Evolutionary conservation across 1,284 basidiomycete genomes (phyloP), one percentile per base, ranked within the genome.

Genomic region (Tilletia caries): DNA sequence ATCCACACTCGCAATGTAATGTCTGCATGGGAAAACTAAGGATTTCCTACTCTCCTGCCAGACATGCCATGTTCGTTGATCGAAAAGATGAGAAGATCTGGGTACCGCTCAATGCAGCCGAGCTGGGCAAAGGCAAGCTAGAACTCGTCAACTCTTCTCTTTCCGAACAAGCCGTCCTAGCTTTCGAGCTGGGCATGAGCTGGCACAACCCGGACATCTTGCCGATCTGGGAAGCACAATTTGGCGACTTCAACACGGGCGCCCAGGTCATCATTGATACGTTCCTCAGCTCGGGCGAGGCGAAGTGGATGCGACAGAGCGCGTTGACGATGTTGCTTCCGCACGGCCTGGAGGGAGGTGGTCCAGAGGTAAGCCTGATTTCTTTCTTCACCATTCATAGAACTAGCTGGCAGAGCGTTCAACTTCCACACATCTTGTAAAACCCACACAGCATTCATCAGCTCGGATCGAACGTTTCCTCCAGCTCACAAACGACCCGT

Each of bases 231-330:
- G 92, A 95, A 83, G 92, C 92, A 1, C 92, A 94, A 86, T 84
- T 84, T 77, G 92, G 92, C n/a, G 92, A 94, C 82, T 95, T 95
- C 84, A 90, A 91, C 85, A 94, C 95, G 78, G 91, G 91, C 3
- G 91, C 91, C 12, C 91, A 92, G 85, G 44, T 43, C 72, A 90
- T 92, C 70, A 91, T 95, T 72, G 93, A 95, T 79, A 92, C 91
- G 0, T 95, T 92, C 83, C 86, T 95, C 34, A 87, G 90, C 0
- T 92, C 91, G 1, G 87, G 90, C 18, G 91, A 94, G 84, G 90
- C 91, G 91, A 73, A 73, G 64, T 73, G 72, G 72, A 67, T 70
- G 3, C 32, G 75, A 65, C 75, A 74, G 46, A 73, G 70, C 69
- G 76, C 72, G 0, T 44, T 79, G 60, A 76, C 75, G 3, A 66